Evolutionary conservation across 345 rosid genomes (phyloP).

Genomic region (Firmiana major): DNA sequence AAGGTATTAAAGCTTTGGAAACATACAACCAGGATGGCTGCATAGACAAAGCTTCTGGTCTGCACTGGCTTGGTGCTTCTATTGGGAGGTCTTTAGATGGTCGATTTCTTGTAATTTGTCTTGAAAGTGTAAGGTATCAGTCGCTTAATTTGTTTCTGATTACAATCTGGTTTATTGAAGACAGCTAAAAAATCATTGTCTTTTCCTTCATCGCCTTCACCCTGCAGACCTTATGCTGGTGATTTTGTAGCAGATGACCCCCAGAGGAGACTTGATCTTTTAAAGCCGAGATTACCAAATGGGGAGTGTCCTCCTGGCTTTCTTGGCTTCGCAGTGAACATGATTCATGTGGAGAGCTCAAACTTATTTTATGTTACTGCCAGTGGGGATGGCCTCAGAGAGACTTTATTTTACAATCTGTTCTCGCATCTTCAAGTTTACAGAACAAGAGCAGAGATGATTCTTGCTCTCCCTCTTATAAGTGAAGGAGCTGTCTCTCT

Average conservation of each 20-base stretch:
- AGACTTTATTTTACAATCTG: constrained; percentile 81
- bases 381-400: constrained; percentile 75
- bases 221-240: constrained; percentile 73
- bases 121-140: constrained; percentile 69
- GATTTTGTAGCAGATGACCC: constrained; percentile 66
- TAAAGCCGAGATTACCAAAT: constrained; percentile 68
- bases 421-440: constrained; percentile 77
- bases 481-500: constrained; percentile 86
- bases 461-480: constrained; percentile 66
- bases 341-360: constrained; percentile 59
- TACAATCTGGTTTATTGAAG: constrained; percentile 5
- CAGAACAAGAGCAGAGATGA: constrained; percentile 71
- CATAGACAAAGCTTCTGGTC: constrained; percentile 54
- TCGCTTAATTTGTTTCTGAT: constrained; percentile 10
- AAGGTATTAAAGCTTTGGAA: constrained; percentile 57
- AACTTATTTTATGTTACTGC: constrained; percentile 56
- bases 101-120: constrained; percentile 64
- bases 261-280: constrained; percentile 79
- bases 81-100: constrained; percentile 61
- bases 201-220: not conserved
- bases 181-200: constrained; percentile 1
- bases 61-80: constrained; percentile 77
- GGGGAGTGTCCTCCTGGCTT: constrained; percentile 84
- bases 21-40: constrained; percentile 47
- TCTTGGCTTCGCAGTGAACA: constrained; percentile 87